Evolutionary conservation across 257 asterid species (phyloP), one percentile per base, ranked within the genome.

Genomic region (Eucommia ulmoides): DNA sequence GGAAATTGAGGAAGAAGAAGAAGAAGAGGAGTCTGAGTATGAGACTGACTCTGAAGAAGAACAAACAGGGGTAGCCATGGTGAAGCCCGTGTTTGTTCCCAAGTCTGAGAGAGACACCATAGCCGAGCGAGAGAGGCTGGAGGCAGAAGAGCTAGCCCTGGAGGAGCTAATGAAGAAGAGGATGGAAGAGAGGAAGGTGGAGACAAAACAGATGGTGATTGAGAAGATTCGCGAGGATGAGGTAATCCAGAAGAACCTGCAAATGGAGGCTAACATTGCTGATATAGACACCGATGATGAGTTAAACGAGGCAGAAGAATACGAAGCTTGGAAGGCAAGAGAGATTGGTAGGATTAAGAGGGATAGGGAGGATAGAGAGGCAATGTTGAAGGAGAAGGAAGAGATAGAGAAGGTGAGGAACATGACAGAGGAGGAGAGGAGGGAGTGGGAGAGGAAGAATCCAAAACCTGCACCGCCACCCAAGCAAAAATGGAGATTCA

Each of bases 381-480:
- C 80, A 14, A 53, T 64, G 63, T 18, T 76, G 79, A 91, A 77
- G 88, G 96, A 86, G 79, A 83, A 65, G 74, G 96, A 86, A 68
- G 96, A 86, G 74, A 80, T 86, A 60, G 96, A 86, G 73, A 86
- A 56, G 71, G 84, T 91, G 35, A 73, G 98, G 61, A 89, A 82
- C 71, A 89, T 89, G 98, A 82, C 94, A 0, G 96, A 86, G 66
- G 96, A 91, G 64, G 93, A 91, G 80, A 70, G 94, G 71, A 75
- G 87, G 57, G 95, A 91, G 69, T 91, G 92, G 93, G 98, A 91
- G 66, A 86, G 96, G 79, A 91, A 74, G 80, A 91, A 91, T 65
- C 94, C 89, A 0, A 91, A 72, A 55, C 70, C 82, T 53, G 54
- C 68, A 44, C 25, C 66, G 1, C 53, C 63, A 45, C 2, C 67